Conservation (phyloP, 257 asterid genomes). For the Solanum chiquidenum region DNA sequence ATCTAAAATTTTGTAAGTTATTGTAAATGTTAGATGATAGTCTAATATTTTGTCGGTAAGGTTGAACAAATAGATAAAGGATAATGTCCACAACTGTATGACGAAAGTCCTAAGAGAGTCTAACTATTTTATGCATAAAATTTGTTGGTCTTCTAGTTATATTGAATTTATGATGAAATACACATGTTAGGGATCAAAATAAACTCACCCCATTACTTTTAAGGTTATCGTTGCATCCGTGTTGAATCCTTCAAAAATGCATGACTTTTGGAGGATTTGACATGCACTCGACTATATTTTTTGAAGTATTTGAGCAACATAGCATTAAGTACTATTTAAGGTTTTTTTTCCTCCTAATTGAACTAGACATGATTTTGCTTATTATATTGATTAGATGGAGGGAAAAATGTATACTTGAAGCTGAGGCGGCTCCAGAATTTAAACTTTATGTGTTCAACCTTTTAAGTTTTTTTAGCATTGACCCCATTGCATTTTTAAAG, state of each 20-base stretch:
- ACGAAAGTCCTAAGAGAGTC: not conserved
- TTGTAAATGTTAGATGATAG: not conserved
- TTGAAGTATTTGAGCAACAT: not conserved
- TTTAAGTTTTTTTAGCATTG: not conserved
- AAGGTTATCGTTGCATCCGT: not conserved
- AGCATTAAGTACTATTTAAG: not conserved
- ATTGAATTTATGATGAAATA: not conserved
- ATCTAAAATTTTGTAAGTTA: not conserved
- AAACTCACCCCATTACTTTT: not conserved
- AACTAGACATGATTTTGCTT: no score
- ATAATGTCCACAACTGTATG: not conserved
- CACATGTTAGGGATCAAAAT: not conserved
- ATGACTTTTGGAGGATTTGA: not conserved
- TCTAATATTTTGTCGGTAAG: not conserved
- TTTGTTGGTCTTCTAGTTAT: not conserved
- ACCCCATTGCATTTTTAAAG: not conserved
- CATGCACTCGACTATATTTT: not conserved
- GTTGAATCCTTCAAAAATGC: not conserved
- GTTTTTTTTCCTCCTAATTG: not conserved
- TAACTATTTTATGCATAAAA: not conserved
- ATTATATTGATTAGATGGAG: no score
- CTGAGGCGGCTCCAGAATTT: not conserved
- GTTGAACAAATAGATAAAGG: not conserved
- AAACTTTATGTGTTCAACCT: not conserved
- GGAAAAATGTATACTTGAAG: not conserved